Conservation (phyloP, 2,329 filamentous ascomycete species). For the Cucurbitaria berberidis region DNA sequence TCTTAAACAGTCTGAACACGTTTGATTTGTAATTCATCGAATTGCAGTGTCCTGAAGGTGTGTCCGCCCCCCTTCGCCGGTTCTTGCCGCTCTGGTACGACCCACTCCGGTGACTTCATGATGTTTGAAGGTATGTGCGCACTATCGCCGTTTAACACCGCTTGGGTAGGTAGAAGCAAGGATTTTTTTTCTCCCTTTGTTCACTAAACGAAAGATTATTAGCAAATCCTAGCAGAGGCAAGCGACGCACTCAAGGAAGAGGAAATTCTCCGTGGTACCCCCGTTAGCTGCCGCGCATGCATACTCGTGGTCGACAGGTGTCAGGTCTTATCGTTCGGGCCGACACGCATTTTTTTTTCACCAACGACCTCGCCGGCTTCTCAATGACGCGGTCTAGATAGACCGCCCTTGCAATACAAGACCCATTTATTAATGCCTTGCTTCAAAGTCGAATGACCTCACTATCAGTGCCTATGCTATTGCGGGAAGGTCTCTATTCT, state of each 20-base stretch:
- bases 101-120: not conserved
- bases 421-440: too few relatives aligned
- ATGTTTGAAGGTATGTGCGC: not conserved
- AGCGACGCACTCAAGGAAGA: too few relatives aligned
- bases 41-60: slow-evolving; percentile 16
- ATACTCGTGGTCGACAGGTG: not conserved
- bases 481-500: too few relatives aligned
- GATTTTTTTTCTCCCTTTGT: too few relatives aligned
- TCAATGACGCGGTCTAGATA: not conserved
- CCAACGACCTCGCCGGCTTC: not conserved
- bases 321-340: not conserved
- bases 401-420: too few relatives aligned
- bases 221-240: too few relatives aligned
- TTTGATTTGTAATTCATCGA: slow-evolving; percentile 30
- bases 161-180: too few relatives aligned
- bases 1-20: slow-evolving; percentile 4
- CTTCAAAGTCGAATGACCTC: too few relatives aligned
- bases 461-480: too few relatives aligned
- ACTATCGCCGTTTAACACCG: not conserved
- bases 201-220: not conserved
- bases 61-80: not conserved
- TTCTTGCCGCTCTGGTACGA: not conserved
- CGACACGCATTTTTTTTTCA: not conserved
- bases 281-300: too few relatives aligned
- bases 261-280: too few relatives aligned